Evolutionary conservation across 495 filamentous ascomycete species (phyloP).

Genomic region (Gamarada debralockiae): DNA sequence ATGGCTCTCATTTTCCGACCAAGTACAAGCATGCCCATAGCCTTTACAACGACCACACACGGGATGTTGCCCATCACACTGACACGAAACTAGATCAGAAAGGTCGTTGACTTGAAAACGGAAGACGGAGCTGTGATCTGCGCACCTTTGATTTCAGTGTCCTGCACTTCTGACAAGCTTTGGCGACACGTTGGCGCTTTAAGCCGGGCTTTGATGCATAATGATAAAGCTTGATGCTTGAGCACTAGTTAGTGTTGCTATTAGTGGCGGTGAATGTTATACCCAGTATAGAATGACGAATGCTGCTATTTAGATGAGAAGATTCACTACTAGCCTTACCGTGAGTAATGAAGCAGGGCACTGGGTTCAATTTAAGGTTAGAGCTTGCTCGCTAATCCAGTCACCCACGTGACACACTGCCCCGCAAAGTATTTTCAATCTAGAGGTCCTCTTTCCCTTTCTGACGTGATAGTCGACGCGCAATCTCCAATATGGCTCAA

Average conservation of each 20-base stretch:
- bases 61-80: conserved; percentile 29
- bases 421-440: conserved; percentile 7
- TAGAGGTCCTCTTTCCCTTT: not conserved
- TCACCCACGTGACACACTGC: no score
- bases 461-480: not conserved
- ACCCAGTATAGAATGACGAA: no score
- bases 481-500: conserved; percentile 20
- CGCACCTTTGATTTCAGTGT: conserved; percentile 26
- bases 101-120: not conserved
- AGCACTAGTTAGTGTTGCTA: no score
- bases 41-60: conserved; percentile 26
- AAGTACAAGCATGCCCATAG: conserved; percentile 25
- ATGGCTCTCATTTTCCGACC: conserved; percentile 9
- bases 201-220: no score
- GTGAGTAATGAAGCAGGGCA: no score
- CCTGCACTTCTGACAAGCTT: conserved; percentile 25
- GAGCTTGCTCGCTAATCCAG: no score
- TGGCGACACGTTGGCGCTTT: conserved; percentile 26
- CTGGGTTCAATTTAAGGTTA: no score
- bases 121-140: not conserved
- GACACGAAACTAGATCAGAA: conserved; percentile 1
- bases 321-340: no score
- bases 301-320: no score
- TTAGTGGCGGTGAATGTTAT: no score
- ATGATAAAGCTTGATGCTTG: no score